Evolutionary conservation across 495 filamentous ascomycete genomes (phyloP), one percentile per base, ranked within the genome.

Genomic region (Lasiosphaeria ovina): DNA sequence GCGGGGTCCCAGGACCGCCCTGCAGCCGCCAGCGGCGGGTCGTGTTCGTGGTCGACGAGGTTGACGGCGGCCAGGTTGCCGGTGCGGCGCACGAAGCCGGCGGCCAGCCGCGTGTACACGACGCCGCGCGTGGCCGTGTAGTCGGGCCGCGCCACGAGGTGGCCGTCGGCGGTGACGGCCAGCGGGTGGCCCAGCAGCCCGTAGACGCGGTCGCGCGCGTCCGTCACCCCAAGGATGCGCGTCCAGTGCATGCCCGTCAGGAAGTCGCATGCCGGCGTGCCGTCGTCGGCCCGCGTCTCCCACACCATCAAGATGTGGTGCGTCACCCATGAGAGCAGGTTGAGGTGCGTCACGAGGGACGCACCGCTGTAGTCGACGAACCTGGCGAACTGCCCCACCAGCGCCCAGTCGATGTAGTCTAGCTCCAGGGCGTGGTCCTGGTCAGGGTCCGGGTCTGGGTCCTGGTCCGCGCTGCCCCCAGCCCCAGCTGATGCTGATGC

Each of bases 261-360:
- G 36, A 65, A 65, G 31, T 61, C 62, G 42, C 58, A 65, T 9
- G 12, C 50, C 4, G 62, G 58, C 11, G 54, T 55, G 50, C 62
- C 62, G 50, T 61, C 55, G 6, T 48, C 58, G 24, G 24, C 24
- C 6, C 51, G 36, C 7, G 11, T 50, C 31, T 61, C 58, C 62
- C 62, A 65, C 9, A 65, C 62, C 62, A 65, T 58, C 50, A 54
- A 35, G 38, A 61, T 55, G 31, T 65, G 62, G 58, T 61, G 58
- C 32, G 58, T 44, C 4, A 65, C 55, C 51, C 54, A 65, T n/a
- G 58, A 65, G 12, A 54, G 33, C 34, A 65, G 35, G 33, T 35
- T 45, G 11, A 65, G 51, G 49, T 65, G 62, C 6, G 62, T 59
- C n/a, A 65, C 62, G 24, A 65, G 16, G 6, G 62, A 65, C 8